A percentile compares a stretch with the other conserved stretches of the same genome.
Evolutionary conservation across 139 green algal genomes (phyloP).

Genomic region (Asterochloris sp.): DNA sequence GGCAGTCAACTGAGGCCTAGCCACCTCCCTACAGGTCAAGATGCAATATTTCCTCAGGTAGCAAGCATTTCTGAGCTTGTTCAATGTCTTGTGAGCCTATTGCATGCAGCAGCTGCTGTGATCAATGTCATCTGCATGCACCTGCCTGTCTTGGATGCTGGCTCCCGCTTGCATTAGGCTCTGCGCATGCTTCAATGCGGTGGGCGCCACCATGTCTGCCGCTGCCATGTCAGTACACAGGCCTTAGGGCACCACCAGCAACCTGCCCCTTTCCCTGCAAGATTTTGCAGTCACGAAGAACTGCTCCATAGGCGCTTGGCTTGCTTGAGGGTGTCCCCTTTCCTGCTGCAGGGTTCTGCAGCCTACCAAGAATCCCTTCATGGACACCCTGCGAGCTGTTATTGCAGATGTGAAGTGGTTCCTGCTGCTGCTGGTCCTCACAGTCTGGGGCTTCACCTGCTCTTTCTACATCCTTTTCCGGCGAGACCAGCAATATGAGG

Average conservation of each 20-base stretch:
- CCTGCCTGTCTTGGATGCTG: neutral
- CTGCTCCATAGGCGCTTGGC: too few relatives aligned
- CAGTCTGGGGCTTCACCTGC: conserved; percentile 17
- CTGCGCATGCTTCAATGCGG: neutral
- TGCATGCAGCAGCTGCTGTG: neutral
- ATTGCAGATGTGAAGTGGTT: conserved; percentile 30
- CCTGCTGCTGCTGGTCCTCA: conserved; percentile 29
- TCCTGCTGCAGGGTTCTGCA: conserved; percentile 20
- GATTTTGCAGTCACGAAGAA: neutral
- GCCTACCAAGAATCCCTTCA: conserved; percentile 31
- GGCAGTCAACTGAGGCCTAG: too few relatives aligned
- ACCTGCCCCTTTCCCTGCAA: neutral
- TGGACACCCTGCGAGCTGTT: conserved; percentile 30
- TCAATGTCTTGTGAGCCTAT: neutral
- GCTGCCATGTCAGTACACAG: neutral
- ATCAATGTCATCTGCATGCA: neutral
- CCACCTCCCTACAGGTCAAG: neutral
- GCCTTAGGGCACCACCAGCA: neutral
- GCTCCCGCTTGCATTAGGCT: neutral
- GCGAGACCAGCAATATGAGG: conserved; percentile 31
- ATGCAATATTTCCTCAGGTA: conserved; percentile 11
- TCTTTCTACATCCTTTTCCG: conserved; percentile 56
- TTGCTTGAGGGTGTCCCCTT: neutral
- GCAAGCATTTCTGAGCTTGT: neutral
- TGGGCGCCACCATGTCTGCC: neutral